Base-by-base conservation (phyloP, 2,329 filamentous ascomycete species). In the Xylariaceae sp. region DNA sequence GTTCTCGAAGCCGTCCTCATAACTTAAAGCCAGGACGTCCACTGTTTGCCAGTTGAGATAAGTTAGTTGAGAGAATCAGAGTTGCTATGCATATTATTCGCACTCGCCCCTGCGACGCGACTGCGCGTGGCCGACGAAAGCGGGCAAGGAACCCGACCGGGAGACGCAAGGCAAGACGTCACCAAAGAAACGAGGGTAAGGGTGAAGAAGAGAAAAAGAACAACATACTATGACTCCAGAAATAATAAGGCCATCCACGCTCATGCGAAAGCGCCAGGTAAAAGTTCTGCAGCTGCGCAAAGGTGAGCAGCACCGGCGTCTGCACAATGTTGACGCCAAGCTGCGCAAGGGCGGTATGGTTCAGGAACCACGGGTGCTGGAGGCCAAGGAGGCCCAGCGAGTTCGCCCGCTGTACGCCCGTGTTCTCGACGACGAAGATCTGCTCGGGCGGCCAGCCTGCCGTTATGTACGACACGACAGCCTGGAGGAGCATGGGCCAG, bases 351-450 rank as follows among this genome's bases (percentile, higher is more conserved):
- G 71, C 68, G 0, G 70, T 71, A 60, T 84, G 76, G 65, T 82
- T 77, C 19, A 84, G 68, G 63, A 74, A 82, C 67, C 78, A 81
- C 0, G 78, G 80, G 55, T 84, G 81, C 56, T 83, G 76, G 0
- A 79, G 68, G 0, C 73, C 72, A 3, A 83, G 70, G 32, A 71
- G 68, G 2, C 72, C 74, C 8, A 71, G 66, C n/a, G 69, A 63
- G 62, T 84, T 84, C 46, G 77, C 74, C 50, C 77, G 68, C 63
- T 81, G 78, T 13, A 76, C 76, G 5, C 80, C 80, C 5, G 77
- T 84, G 67, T 84, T 84, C 61, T 84, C 81, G 26, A 84, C 67
- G 1, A 84, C 76, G 57, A 79, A 78, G 55, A 84, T 82, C 57
- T 83, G 74, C 18, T 71, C 70, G 0, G 78, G 67, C 1, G 80